Evolutionary conservation across 176 grass and related monocot species (phyloP).

Genomic region (Rhynchospora breviuscula): DNA sequence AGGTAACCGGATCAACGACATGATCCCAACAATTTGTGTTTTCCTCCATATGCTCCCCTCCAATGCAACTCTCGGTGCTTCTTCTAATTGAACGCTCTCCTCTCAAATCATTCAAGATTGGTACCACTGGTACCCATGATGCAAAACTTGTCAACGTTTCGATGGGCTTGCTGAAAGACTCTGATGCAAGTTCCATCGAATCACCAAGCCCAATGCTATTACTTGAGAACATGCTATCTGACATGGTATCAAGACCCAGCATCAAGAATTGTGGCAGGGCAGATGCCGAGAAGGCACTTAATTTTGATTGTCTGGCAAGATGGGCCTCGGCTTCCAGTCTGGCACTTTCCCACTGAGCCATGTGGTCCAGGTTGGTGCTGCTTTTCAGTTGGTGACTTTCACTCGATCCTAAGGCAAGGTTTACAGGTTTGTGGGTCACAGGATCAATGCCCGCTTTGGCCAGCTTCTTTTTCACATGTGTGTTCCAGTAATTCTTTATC

Average conservation of each 20-base stretch:
- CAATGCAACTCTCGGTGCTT: neutral
- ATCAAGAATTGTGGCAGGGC: neutral
- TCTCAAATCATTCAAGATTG: neutral
- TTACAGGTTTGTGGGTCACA: conserved; percentile 16
- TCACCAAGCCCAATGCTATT: neutral
- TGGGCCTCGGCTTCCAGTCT: conserved; percentile 38
- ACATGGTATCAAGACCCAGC: neutral
- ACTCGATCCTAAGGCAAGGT: neutral
- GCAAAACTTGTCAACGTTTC: neutral
- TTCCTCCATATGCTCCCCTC: neutral
- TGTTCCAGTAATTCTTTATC: conserved; percentile 29
- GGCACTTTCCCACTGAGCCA: conserved; percentile 40
- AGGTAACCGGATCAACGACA: neutral
- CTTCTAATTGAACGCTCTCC: neutral
- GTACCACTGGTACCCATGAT: neutral
- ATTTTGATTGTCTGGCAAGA: conserved; percentile 28
- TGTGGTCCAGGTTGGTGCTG: conserved; percentile 32
- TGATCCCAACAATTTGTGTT: neutral
- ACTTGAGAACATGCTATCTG: neutral
- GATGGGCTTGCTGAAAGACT: neutral
- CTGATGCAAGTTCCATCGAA: neutral
- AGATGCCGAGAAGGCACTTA: conserved; percentile 6
- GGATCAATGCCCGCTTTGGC: conserved; percentile 21
- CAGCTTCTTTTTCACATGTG: conserved; percentile 15
- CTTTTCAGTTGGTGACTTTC: neutral